Base-by-base conservation (phyloP, 2,329 filamentous ascomycete genomes). In the Lachnellula subtilissima region DNA sequence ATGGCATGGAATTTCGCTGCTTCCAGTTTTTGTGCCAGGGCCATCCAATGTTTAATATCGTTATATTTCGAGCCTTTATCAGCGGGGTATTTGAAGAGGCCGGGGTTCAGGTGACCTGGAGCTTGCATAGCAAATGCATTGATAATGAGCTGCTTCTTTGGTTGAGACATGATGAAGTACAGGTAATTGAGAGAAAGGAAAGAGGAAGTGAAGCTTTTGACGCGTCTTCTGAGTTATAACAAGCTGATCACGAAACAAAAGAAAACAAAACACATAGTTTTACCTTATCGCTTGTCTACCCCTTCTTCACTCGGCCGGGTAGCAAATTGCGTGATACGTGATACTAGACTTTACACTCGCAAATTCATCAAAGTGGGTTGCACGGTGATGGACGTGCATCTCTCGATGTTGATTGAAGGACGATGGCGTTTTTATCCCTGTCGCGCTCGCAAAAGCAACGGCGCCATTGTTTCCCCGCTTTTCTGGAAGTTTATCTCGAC, bases 61-160 rank as follows among this genome's bases (percentile, higher is more conserved):
- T 83, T 83, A 69, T 88, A 88, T 19, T 79, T 71, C 61, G 77
- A 76, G 1, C 84, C 87, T 60, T 81, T 73, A 61, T 89, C 85
- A 15, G 82, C 75, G 1, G 85, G 86, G 62, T 88, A 85, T 36
- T 78, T 75, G 85, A 85, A 84, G 5, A 84, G 72, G 1, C 81
- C 81, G 6, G 81, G 80, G 4, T 78, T 80, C 59, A 80, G 76
- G 64, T 81, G 78, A 4, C 77, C 76, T 36, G 75, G 76, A 51
- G 76, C 74, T 76, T 62, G 77, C 66, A 76, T 74, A 28, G 77
- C 76, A 58, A 79, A 79, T 32, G 76, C 76, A 72, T 78, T 79
- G 64, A 79, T 70, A 52, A 78, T 77, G 14, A 78, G 66, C 49
- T 72, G 74, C 65, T 78, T 79, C 53, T 69, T 71, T 12, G 57